Evolutionary conservation across 305 asterid genomes (phyloP).

Genomic region (Ajuga reptans): DNA sequence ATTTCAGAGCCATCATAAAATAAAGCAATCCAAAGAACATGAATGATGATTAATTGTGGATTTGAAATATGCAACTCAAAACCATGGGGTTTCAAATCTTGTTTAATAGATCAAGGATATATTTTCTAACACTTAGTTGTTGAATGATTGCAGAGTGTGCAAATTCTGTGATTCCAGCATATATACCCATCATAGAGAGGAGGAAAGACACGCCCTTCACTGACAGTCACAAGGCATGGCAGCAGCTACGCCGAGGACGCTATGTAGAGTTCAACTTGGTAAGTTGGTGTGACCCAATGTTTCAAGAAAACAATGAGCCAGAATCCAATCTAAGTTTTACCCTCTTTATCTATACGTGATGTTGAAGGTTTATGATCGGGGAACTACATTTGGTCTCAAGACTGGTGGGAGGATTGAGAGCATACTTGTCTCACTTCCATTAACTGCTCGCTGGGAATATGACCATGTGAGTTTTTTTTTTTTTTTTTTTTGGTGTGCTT

Average conservation of each 20-base stretch:
- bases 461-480: conserved; percentile 60
- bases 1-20: not conserved
- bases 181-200: conserved; percentile 80
- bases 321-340: conserved; percentile 17
- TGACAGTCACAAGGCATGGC: conserved; percentile 80
- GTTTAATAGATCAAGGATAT: not conserved
- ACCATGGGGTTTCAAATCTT: not conserved
- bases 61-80: not conserved
- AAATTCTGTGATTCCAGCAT: conserved; percentile 87
- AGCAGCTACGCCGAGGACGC: conserved; percentile 96
- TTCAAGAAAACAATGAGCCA: conserved; percentile 4
- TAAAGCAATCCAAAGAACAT: not conserved
- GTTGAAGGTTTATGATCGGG: conserved; percentile 87
- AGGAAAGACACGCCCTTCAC: conserved; percentile 77
- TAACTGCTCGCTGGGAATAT: conserved; percentile 84
- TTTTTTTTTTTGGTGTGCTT: not conserved
- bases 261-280: conserved; percentile 96
- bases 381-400: conserved; percentile 97
- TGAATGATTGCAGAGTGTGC: conserved; percentile 72
- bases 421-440: conserved; percentile 91
- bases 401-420: conserved; percentile 99
- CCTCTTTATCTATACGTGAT: not conserved
- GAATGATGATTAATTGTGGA: not conserved
- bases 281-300: conserved; percentile 17
- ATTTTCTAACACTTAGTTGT: conserved; percentile 3